Conservation (phyloP, 2,329 filamentous ascomycete genomes). For the Tricladium varicosporioides region DNA sequence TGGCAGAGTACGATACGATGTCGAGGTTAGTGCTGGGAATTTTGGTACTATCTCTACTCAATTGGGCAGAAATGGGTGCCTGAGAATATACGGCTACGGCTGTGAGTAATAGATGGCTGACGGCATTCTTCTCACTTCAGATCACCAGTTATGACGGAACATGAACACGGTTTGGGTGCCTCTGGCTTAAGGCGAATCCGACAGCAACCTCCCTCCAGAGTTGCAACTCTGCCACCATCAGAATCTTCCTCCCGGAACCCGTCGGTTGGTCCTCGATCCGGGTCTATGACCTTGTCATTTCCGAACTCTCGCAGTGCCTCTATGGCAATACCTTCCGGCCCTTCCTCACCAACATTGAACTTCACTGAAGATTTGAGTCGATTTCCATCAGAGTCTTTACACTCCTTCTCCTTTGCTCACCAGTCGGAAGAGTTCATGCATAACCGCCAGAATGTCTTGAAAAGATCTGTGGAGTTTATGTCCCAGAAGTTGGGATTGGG, state of each 20-base stretch:
- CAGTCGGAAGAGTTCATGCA: constrained; percentile 91
- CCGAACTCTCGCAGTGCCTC: constrained; percentile 42
- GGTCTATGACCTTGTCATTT: constrained; percentile 68
- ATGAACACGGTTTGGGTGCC: constrained; percentile 81
- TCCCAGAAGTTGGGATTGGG: constrained; percentile 76
- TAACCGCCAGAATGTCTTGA: constrained; percentile 87
- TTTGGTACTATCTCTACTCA: neutral
- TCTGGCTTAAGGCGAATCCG: constrained; percentile 92
- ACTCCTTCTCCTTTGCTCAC: constrained; percentile 97
- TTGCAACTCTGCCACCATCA: constrained; percentile 64
- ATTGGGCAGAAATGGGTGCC: constrained; percentile 4
- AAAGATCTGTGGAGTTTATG: constrained; percentile 95
- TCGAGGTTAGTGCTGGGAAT: constrained; percentile 60
- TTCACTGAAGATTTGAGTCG: constrained; percentile 86
- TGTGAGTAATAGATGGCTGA: constrained; percentile 22
- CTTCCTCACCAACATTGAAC: constrained; percentile 65
- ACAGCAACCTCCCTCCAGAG: constrained; percentile 71
- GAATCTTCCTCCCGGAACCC: constrained; percentile 61
- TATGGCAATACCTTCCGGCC: constrained; percentile 45
- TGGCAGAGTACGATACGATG: constrained; percentile 65
- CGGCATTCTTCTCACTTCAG: constrained; percentile 44
- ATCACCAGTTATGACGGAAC: constrained; percentile 78
- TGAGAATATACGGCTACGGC: constrained; percentile 4
- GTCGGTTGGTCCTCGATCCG: constrained; percentile 60
- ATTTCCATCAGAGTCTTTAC: constrained; percentile 92